Base-by-base conservation (phyloP, 148 eudicot species). In the Camellia lanceoleosa region DNA sequence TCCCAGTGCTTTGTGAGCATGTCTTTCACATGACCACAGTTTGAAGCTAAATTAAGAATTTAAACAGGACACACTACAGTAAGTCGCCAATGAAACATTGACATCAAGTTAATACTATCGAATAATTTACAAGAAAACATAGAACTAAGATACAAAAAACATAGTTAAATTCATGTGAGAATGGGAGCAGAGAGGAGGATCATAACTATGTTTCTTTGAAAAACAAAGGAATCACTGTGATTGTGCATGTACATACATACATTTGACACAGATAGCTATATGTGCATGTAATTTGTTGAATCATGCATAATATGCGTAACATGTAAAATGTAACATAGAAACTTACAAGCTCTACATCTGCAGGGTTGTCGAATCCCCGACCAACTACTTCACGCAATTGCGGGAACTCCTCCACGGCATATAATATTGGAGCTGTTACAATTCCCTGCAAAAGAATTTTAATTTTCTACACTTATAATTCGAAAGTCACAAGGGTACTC, bases 351-450 rank as follows among this genome's bases (percentile, higher is more conserved):
- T 95, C 97, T 47, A 95, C 91, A 80, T 93, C 90, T 63, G 86
- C 84, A 68, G 93, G 85, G 65, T 90, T 84, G 73, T 92, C 89
- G 54, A 95, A 89, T 43, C 97, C 99, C 83, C 90, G 81, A 59
- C 92, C 88, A 30, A 95, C 89, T 71, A 95, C 86, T 80, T 85
- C 80, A 65, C 90, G 84, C 80, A 95, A 82, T 69, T 93, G 92
- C 74, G 99, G 99, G 73, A 85, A 95, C 85, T 95, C 99, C 84
- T 95, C 99, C 71, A 93, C 92, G 16, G 99, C 99, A 86, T 78
- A 95, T 23, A 23, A 84, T 68, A 93, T 83, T 49, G 99, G 97
- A 70, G 99, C 97, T 11, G 99, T 95, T 18, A 95, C 86, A 59
- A 95, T 93, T 68, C 99, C 97, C 97, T 93, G 58, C 71, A 79